Base-by-base conservation (phyloP, 306 rosid species). In the Acacia crassicarpa region DNA sequence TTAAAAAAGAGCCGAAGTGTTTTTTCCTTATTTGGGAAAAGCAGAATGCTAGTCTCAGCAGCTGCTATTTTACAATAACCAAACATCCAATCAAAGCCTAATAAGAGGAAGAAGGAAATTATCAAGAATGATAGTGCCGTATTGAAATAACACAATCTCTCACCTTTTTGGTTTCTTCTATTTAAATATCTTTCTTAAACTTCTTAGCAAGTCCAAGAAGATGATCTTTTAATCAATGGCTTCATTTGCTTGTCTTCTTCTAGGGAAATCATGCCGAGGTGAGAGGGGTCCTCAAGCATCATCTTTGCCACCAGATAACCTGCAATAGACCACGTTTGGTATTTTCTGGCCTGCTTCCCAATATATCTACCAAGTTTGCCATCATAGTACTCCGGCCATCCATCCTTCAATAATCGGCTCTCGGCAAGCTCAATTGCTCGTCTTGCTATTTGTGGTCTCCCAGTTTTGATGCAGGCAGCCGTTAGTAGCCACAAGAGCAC, bases 191-290 rank as follows among this genome's bases (percentile, higher is more conserved):
- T 80, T 20, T 4, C 83, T 85, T 87, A 45, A 67, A 46, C 40
- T 19, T 53, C 23, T 53, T 83, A 91, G 90, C 91, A 94, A 66
- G 85, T 90, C 98, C 98, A 94, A 63, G 98, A 94, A 48, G 94
- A 84, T 2, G 97, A 94, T 90, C 98, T 89, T 87, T 79, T 91
- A 81, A 94, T 80, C 77, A 87, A 81, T 23, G 97, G 98, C 83
- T 94, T 94, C 98, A 91, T 94, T 79, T 89, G 97, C 84, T 88
- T 94, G 88, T 90, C 98, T 84, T 94, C 98, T 91, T 94, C 98
- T 27, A 91, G 93, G 32, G 98, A 90, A 78, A 94, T 91, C 98
- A 94, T 94, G 22, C 98, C 98, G 88, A 90, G 78, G 80, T 94
- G 98, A 0, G 98, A 94, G 6, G 98, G 98, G 78, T 94, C 97